phyloP scores from a whole-genome alignment of 805 yeast species.

The Cyberlindnera subsufficiens region DNA sequence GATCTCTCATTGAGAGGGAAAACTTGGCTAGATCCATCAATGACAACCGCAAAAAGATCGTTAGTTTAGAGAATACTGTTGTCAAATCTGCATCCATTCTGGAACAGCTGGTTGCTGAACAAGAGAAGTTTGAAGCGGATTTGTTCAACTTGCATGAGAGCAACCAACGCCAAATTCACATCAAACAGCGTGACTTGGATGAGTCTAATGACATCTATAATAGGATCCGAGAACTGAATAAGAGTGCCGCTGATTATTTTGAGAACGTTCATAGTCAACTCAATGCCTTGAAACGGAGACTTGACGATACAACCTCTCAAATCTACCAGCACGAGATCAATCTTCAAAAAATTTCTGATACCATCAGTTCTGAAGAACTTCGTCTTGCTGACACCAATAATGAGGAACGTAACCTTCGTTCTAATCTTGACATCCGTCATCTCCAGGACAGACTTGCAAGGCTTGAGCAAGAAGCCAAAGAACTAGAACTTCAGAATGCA shows the following conservation, averaged over 20 bases:
- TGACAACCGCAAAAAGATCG: conserved; percentile 28
- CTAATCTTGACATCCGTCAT: conserved; percentile 54
- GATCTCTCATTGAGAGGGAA: conserved; percentile 40
- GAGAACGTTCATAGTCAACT: background rate
- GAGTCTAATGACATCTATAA: background rate
- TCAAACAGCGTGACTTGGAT: background rate
- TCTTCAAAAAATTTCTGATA: conserved; percentile 24
- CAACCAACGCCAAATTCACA: background rate
- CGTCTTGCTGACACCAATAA: conserved; percentile 50
- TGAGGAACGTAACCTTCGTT: conserved; percentile 56
- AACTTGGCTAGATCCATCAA: conserved; percentile 33
- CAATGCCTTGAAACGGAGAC: background rate
- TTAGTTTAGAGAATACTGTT: conserved; percentile 14
- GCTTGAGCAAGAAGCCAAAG: conserved; percentile 34
- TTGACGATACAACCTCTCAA: background rate
- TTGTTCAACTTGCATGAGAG: background rate
- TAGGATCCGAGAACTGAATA: background rate
- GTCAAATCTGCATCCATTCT: conserved; percentile 19
- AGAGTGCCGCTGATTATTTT: background rate
- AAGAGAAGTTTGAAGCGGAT: conserved; percentile 15
- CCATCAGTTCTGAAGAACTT: conserved; percentile 31
- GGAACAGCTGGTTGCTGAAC: conserved; percentile 5
- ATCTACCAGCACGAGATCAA: background rate
- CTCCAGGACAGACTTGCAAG: conserved; percentile 33
- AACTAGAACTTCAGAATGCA: conserved; percentile 51